Base-by-base conservation (phyloP, 345 rosid genomes). In the Populus alba region DNA sequence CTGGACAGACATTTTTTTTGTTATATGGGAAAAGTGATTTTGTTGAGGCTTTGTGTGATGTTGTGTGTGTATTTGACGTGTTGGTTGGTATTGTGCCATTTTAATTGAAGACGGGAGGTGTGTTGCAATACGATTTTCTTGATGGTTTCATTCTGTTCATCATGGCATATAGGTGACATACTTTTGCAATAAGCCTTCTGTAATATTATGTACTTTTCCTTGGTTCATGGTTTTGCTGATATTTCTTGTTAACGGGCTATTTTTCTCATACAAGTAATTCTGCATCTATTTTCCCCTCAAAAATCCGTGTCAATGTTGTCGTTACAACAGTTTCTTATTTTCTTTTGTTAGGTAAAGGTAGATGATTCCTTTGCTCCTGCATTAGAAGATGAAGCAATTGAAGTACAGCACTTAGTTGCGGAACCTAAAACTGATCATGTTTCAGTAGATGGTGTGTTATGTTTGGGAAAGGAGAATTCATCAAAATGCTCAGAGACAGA, bases 371-470 rank as follows among this genome's bases (percentile, higher is more conserved):
- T 79, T 76, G 80, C 68, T 72, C 89, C 88, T 74, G 78, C 82
- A 6, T 63, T 68, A 15, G 82, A 87, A 83, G 90, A 85, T 43
- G 89, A 89, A 83, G 63, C 85, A 66, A 65, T 76, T 80, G 89
- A 82, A 77, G 87, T 84, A 76, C 80, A 83, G 75, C 85, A 77
- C 75, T 73, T 85, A 63, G 71, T 84, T 35, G 84, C 79, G 70
- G 96, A 91, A 68, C 89, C 94, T 49, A 81, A 85, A 79, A 78
- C 81, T 77, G 91, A 89, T 43, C 78, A 84, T 81, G 75, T 77
- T 74, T 81, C 85, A 1, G 88, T 87, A 10, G 94, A 93, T 68
- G 87, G 87, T 78, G 86, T 80, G 57, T 76, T 89, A 66, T 88
- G 89, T 73, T 78, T 85, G 29, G 83, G 82, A 76, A 82, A 86